A percentile compares a stretch with the other conserved stretches of the same genome.
Evolutionary conservation across 2,329 filamentous ascomycete genomes (phyloP).

Genomic region (Xylariaceae sp.): DNA sequence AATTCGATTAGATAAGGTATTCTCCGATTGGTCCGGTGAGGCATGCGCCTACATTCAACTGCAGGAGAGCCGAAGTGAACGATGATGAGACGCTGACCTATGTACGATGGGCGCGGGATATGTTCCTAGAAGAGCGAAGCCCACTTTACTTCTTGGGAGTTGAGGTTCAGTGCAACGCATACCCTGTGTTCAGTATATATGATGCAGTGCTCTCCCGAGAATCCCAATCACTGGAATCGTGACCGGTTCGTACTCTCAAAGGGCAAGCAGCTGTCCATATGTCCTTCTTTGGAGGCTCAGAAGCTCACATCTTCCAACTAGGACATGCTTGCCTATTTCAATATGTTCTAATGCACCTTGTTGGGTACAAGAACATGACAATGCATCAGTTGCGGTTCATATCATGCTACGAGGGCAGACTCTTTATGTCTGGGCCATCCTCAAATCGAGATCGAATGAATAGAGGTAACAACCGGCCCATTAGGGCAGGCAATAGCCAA

Average conservation of each 20-base stretch:
- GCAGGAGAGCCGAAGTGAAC: too few relatives aligned
- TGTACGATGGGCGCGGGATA: too few relatives aligned
- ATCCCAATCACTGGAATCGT: conserved; percentile 52
- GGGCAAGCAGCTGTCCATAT: conserved; percentile 26
- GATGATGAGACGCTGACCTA: too few relatives aligned
- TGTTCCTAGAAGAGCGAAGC: too few relatives aligned
- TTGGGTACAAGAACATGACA: conserved; percentile 48
- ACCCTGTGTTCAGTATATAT: too few relatives aligned
- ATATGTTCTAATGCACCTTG: conserved; percentile 47
- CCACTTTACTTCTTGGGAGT: too few relatives aligned
- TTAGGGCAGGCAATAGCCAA: conserved; percentile 55
- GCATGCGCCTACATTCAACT: too few relatives aligned
- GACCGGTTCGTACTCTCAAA: conserved; percentile 59
- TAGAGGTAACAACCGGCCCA: conserved; percentile 56
- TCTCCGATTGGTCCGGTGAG: too few relatives aligned
- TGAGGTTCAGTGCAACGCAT: neutral
- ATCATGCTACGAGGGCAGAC: conserved; percentile 40
- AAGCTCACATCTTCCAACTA: conserved; percentile 4
- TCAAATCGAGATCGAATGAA: conserved; percentile 51
- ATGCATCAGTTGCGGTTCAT: conserved; percentile 49
- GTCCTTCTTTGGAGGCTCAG: neutral
- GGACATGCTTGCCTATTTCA: conserved; percentile 48
- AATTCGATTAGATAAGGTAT: too few relatives aligned
- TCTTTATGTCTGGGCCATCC: conserved; percentile 50
- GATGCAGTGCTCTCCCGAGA: conserved; percentile 54